These are phyloP conservation scores for Apiospora marii DNA, from an alignment of 2,329 filamentous ascomycete genomes.

Conservation along the genomic window DNA sequence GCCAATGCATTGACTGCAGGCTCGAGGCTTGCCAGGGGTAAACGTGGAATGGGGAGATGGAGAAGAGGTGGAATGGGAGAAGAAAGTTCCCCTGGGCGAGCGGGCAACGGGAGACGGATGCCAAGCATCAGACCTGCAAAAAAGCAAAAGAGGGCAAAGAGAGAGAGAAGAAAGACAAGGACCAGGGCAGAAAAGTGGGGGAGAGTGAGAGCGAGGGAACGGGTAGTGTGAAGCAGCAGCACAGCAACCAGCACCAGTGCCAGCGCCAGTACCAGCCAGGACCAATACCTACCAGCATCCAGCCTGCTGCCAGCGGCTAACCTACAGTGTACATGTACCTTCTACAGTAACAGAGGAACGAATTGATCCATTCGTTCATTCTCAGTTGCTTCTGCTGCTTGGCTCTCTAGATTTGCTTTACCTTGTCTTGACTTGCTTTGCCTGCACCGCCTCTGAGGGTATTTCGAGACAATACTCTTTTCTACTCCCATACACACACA, in stretches of 20 bases:
- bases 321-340: no score
- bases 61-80: not conserved
- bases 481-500: not conserved
- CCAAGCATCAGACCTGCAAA: conserved; percentile 1
- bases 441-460: conserved; percentile 18
- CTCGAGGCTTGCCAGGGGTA: not conserved
- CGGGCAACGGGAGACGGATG: conserved; percentile 7
- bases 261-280: not conserved
- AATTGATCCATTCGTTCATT: not conserved
- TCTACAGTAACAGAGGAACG: conserved; percentile 5
- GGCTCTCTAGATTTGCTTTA: conserved; percentile 29
- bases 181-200: conserved; percentile 27
- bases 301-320: conserved; percentile 6
- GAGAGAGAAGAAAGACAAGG: conserved; percentile 27
- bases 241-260: not conserved
- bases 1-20: not conserved
- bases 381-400: conserved; percentile 15
- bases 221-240: not conserved
- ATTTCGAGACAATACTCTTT: conserved; percentile 12
- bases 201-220: conserved; percentile 24
- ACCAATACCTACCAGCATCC: not conserved
- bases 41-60: not conserved
- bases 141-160: conserved; percentile 21
- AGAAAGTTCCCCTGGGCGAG: not conserved
- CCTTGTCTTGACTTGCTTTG: conserved; percentile 22